Evolutionary conservation across 2,329 filamentous ascomycete species (phyloP), one percentile per base, ranked within the genome.

Genomic region (Lanzia echinophila): DNA sequence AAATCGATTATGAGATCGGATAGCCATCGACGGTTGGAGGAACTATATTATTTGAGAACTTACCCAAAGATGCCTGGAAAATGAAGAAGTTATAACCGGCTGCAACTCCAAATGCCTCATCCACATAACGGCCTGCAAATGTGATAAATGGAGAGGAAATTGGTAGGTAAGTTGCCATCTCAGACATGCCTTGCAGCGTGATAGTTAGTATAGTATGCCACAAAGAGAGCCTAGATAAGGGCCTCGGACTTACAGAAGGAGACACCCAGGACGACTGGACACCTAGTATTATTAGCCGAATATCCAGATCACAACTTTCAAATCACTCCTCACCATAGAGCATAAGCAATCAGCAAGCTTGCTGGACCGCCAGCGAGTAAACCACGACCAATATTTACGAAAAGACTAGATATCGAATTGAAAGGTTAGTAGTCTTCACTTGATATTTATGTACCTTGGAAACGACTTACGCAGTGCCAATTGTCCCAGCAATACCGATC

Each of bases 71-170:
- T 1, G 84, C 84, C 65, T 87, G 81, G 58, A 86, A 86, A 42
- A 87, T 68, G 71, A 87, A 87, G 62, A 87, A 88, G 67, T 88
- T 88, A 79, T 84, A 88, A 5, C 86, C 86, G 1, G 83, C 79
- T 6, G 84, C 84, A 54, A 88, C 84, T 1, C 85, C 85, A 56
- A 90, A 86, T 2, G 86, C 84, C 59, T 88, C 84, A 60, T 90
- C 86, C 31, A 90, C 85, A 60, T 82, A 90, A 45, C 84, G 79
- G 13, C 86, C 85, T 3, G 87, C 87, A 63, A 90, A 88, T 24
- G 84, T 82, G 65, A 90, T 87, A 67, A 91, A 90, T 0, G 86
- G 86, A 39, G 85, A 88, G 0, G 85, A 88, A 51, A 90, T 87
- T 7, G 87, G 87, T 2, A 88, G 72, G 59, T 86, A 88, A 0